phyloP scores from a whole-genome alignment of 2,329 filamentous ascomycete species.

The Fusarium nygamai region DNA sequence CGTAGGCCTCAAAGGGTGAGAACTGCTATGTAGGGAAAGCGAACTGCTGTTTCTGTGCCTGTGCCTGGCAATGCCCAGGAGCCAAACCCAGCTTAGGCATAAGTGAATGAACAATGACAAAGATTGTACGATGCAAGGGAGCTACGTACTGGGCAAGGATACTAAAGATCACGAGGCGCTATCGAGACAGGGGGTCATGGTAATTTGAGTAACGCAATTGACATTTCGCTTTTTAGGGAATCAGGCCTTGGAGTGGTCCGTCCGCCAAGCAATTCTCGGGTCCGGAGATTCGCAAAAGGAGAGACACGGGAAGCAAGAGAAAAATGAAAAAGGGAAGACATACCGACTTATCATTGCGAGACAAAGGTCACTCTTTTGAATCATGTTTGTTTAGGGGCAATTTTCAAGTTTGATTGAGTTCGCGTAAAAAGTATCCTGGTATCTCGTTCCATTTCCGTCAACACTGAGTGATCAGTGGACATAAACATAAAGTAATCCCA shows the following conservation, averaged over 20 bases:
- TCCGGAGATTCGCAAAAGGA: neutral
- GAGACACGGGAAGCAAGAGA: conserved; percentile 7
- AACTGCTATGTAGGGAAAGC: conserved; percentile 18
- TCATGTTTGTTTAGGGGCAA: conserved; percentile 16
- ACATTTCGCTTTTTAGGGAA: conserved; percentile 6
- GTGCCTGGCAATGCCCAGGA: neutral
- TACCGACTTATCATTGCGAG: neutral
- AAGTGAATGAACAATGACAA: conserved; percentile 7
- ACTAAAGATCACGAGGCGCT: conserved; percentile 41
- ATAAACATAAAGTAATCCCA: conserved; percentile 32
- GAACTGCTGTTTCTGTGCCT: neutral
- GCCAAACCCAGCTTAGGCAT: neutral
- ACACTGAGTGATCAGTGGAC: conserved; percentile 45
- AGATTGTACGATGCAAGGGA: conserved; percentile 32
- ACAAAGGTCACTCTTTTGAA: neutral
- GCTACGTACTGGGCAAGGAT: conserved; percentile 32
- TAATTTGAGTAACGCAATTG: conserved; percentile 33
- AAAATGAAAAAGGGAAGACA: neutral
- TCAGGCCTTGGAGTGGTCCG: neutral
- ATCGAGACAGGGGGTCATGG: conserved; percentile 37
- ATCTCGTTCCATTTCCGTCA: conserved; percentile 43
- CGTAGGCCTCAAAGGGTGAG: conserved; percentile 12
- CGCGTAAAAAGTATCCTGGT: conserved; percentile 38
- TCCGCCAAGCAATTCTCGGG: conserved; percentile 11
- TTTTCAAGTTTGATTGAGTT: conserved; percentile 33